These are phyloP conservation scores for Lachancea thermotolerans DNA, from an alignment of 805 yeast species.

Conservation along the genomic window DNA sequence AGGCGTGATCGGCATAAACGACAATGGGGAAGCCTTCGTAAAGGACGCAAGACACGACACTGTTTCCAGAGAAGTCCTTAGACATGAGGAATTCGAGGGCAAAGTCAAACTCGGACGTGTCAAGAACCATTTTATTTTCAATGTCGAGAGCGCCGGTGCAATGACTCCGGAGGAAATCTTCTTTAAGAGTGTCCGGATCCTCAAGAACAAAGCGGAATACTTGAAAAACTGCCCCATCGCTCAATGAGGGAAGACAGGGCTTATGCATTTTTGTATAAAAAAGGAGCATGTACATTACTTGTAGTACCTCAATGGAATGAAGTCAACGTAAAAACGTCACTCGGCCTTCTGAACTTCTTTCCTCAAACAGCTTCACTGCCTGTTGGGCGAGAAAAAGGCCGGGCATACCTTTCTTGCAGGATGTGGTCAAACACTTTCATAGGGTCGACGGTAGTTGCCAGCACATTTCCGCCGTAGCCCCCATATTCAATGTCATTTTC, in stretches of 20 bases:
- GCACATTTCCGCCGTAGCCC: conserved; percentile 41
- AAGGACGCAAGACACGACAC: conserved; percentile 92
- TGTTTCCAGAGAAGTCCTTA: conserved; percentile 90
- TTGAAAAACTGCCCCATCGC: conserved; percentile 73
- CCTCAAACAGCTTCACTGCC: neutral
- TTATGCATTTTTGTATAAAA: conserved; percentile 15
- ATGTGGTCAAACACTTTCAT: conserved; percentile 1
- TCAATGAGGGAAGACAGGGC: conserved; percentile 32
- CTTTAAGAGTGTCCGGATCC: conserved; percentile 77
- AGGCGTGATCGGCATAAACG: conserved; percentile 79
- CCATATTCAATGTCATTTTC: conserved; percentile 26
- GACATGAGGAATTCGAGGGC: conserved; percentile 86
- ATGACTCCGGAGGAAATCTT: conserved; percentile 96
- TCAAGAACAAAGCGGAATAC: conserved; percentile 79
- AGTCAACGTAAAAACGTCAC: neutral
- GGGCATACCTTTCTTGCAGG: conserved; percentile 1
- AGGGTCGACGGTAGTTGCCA: conserved; percentile 34
- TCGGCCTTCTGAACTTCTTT: neutral
- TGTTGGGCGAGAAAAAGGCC: neutral
- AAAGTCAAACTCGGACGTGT: conserved; percentile 87
- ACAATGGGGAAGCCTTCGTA: conserved; percentile 65
- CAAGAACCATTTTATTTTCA: conserved; percentile 89
- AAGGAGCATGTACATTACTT: conserved; percentile 5
- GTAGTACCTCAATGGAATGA: neutral
- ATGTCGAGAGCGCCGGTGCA: conserved; percentile 92